Evolutionary conservation across 345 rosid species (phyloP).

Genomic region (Schrenkiella parvula): DNA sequence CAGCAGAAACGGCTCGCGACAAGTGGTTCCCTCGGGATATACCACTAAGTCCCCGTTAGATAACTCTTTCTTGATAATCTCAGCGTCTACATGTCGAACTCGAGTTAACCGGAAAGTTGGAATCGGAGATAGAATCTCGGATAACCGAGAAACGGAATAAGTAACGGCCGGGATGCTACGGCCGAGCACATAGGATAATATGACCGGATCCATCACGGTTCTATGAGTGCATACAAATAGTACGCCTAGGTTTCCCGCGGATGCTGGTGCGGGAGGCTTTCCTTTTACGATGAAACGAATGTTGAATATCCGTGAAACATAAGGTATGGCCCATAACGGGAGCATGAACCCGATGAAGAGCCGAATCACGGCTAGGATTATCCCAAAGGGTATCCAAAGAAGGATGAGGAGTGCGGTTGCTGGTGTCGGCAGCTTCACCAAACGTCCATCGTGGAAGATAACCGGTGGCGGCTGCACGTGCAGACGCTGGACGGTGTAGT

Average conservation of each 20-base stretch:
- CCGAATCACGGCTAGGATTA: slow-evolving; percentile 53
- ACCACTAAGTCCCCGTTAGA: slow-evolving; percentile 70
- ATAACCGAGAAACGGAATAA: slow-evolving; percentile 70
- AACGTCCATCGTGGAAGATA: slow-evolving; percentile 91
- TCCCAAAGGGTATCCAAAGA: slow-evolving; percentile 83
- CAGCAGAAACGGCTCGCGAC: slow-evolving; percentile 81
- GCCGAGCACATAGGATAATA: slow-evolving; percentile 59
- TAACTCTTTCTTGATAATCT: slow-evolving; percentile 53
- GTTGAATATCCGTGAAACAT: slow-evolving; percentile 50
- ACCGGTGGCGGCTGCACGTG: slow-evolving; percentile 64
- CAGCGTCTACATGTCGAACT: slow-evolving; percentile 59
- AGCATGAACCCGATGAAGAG: slow-evolving; percentile 45
- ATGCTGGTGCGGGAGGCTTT: slow-evolving; percentile 55
- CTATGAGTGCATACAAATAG: slow-evolving; percentile 90
- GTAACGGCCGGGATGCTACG: slow-evolving; percentile 90
- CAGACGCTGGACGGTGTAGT: slow-evolving; percentile 18
- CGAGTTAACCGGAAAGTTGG: slow-evolving; percentile 80
- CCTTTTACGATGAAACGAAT: slow-evolving; percentile 67
- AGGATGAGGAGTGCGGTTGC: slow-evolving; percentile 61
- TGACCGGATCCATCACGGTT: slow-evolving; percentile 89
- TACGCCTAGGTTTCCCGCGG: slow-evolving; percentile 46
- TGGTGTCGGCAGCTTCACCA: slow-evolving; percentile 76
- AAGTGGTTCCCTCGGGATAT: slow-evolving; percentile 93
- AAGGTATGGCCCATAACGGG: slow-evolving; percentile 64
- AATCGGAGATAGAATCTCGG: slow-evolving; percentile 83